A percentile compares a stretch with the other conserved stretches of the same genome.
Evolutionary conservation across 495 filamentous ascomycete species (phyloP).

Genomic region (Neurospora terricola): DNA sequence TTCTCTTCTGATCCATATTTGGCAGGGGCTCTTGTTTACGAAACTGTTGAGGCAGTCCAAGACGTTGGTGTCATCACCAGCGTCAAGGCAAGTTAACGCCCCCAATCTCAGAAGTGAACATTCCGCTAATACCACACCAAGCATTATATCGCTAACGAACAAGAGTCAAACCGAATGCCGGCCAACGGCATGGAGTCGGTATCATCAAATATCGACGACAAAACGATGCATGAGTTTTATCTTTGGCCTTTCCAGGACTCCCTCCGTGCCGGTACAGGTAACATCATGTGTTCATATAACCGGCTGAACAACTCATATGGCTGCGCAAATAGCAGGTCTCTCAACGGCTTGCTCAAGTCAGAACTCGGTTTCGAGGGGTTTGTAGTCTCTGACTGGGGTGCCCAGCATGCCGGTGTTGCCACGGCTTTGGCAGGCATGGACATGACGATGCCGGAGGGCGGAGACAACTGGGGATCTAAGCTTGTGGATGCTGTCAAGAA

Average conservation of each 20-base stretch:
- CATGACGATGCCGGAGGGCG: constrained; percentile 50
- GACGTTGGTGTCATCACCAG: constrained; percentile 44
- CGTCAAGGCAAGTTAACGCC: constrained; percentile 42
- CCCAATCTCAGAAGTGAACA: neutral
- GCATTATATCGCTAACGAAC: constrained; percentile 58
- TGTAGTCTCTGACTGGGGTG: constrained; percentile 57
- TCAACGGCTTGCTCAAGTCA: constrained; percentile 54
- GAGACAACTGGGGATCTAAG: constrained; percentile 27
- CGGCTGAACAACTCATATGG: constrained; percentile 56
- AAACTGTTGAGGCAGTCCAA: constrained; percentile 42
- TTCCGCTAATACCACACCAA: constrained; percentile 9
- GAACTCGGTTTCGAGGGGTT: constrained; percentile 54
- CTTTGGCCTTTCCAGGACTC: constrained; percentile 64
- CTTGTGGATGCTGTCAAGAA: constrained; percentile 36
- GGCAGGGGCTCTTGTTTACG: constrained; percentile 33
- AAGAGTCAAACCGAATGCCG: constrained; percentile 53
- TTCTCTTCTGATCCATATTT: constrained; percentile 43
- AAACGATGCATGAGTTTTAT: constrained; percentile 62
- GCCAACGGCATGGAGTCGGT: constrained; percentile 34
- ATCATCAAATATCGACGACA: constrained; percentile 56
- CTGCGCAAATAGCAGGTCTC: constrained; percentile 51
- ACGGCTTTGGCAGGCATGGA: constrained; percentile 50
- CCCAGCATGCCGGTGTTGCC: constrained; percentile 44
- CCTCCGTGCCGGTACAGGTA: constrained; percentile 48
- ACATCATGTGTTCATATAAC: constrained; percentile 64